Base-by-base conservation (phyloP, 441 rosid species). In the Mallotus repandus region DNA sequence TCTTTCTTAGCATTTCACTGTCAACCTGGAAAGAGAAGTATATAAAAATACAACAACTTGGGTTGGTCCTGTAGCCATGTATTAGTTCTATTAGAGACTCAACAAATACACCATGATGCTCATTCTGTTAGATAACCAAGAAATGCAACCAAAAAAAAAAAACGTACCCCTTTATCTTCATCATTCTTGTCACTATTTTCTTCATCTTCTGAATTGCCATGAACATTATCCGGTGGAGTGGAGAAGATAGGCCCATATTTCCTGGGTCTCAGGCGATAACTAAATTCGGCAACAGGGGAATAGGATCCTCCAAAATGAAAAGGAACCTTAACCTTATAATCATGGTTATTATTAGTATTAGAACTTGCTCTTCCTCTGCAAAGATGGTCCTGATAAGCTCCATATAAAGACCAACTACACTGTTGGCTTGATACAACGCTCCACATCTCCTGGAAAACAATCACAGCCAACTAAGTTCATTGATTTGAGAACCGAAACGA, bases 1-100 rank as follows among this genome's bases (percentile, higher is more conserved):
- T 89, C 61, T 86, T 92, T 74, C 96, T 80, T 14, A 88, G 80
- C 63, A 76, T 71, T 77, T 95, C 92, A 49, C 76, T 74, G 16
- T 88, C 80, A 69, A 78, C 83, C 98, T 92, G 83, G 63, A 70
- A 72, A 69, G 29, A 2, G 45, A 54, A 66, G 9, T 50, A 63
- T 35, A 25, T 18, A 43, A 48, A 21, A 7, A 15, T n/a, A 0
- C 9, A 12, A 48, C 16, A 10, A 21, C 38, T 65, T 9, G 10
- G 22, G 7, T 52, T 5, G 11, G 18, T 49, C 14, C 19, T 18
- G 66, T 13, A 57, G 11, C 55, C 41, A 32, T n/a, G 58, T n/a
- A 5, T 52, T 21, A 14, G n/a, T 16, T 9, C 5, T 12, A 25
- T 12, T 46, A 22, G 49, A 65, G 50, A 7, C 13, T 25, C 7